phyloP scores from a whole-genome alignment of 768 basidiomycete genomes.

The Tubosaeta sp. region DNA sequence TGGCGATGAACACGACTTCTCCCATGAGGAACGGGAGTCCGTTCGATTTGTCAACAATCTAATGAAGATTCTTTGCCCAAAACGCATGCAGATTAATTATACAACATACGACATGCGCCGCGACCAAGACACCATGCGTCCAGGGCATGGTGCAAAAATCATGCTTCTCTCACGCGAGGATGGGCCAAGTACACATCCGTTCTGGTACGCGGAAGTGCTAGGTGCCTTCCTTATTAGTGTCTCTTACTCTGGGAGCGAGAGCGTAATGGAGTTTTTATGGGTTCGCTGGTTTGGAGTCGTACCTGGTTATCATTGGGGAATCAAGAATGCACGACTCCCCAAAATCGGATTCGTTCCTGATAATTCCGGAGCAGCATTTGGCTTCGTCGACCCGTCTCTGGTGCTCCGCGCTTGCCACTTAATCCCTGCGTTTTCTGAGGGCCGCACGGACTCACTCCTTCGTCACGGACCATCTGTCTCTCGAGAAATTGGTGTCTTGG shows the following conservation, averaged over 20 bases:
- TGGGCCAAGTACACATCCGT: neutral
- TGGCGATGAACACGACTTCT: neutral
- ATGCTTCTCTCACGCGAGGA: neutral
- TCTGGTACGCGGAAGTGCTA: neutral
- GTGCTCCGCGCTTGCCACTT: neutral
- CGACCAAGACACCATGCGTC: neutral
- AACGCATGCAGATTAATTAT: neutral
- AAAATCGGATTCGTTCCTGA: neutral
- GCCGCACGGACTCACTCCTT: neutral
- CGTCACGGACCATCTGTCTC: neutral
- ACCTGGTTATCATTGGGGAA: neutral
- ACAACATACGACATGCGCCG: neutral
- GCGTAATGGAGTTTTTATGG: neutral
- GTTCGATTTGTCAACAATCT: neutral
- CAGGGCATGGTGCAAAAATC: neutral
- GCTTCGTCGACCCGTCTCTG: neutral
- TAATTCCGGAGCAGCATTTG: neutral
- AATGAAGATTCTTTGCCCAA: neutral
- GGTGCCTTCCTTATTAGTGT: neutral
- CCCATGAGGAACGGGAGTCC: neutral
- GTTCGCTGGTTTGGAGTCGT: neutral
- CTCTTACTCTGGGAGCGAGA: neutral
- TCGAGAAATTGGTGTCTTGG: neutral
- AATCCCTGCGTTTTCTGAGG: neutral
- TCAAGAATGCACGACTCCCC: neutral